Percentiles rank a stretch among this genome's conserved stretches.
phyloP scores from a whole-genome alignment of 106 monocot species.

The Dactylorhiza incarnata region DNA sequence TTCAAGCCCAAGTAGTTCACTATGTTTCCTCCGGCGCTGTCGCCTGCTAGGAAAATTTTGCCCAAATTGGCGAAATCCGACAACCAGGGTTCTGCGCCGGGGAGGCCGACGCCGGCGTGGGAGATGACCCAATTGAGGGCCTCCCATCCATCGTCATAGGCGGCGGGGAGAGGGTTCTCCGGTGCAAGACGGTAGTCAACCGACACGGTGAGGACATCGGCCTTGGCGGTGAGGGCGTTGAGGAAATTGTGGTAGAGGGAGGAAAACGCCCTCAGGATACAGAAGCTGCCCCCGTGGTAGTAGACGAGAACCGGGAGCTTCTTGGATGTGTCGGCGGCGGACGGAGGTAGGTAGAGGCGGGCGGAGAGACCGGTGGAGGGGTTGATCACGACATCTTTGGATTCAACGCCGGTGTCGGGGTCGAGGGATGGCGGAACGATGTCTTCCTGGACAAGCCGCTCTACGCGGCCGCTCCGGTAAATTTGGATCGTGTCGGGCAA shows the following conservation, averaged over 20 bases:
- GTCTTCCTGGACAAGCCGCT: neutral
- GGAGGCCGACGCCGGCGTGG: no score
- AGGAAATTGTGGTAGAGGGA: constrained; percentile 16
- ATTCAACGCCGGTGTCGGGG: neutral
- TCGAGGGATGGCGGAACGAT: neutral
- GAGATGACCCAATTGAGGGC: constrained; percentile 19
- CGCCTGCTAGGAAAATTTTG: constrained; percentile 7
- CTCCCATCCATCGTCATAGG: neutral
- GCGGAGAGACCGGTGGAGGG: constrained; percentile 1
- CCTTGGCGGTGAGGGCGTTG: constrained; percentile 14
- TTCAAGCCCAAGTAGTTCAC: constrained; percentile 9
- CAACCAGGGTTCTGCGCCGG: constrained; percentile 1
- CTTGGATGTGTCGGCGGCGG: neutral
- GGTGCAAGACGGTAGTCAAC: constrained; percentile 2
- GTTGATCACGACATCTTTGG: neutral
- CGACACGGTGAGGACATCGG: constrained; percentile 4
- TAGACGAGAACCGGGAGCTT: constrained; percentile 27
- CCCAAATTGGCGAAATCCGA: neutral
- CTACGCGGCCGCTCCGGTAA: constrained; percentile 3
- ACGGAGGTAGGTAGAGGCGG: neutral
- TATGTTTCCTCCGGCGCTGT: constrained; percentile 19
- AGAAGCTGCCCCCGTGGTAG: constrained; percentile 21
- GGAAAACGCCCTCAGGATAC: constrained; percentile 6
- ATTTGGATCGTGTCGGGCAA: neutral
- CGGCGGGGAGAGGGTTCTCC: neutral